Base-by-base conservation (phyloP, 2,329 filamentous ascomycete genomes). In the Emmonsia crescens region DNA sequence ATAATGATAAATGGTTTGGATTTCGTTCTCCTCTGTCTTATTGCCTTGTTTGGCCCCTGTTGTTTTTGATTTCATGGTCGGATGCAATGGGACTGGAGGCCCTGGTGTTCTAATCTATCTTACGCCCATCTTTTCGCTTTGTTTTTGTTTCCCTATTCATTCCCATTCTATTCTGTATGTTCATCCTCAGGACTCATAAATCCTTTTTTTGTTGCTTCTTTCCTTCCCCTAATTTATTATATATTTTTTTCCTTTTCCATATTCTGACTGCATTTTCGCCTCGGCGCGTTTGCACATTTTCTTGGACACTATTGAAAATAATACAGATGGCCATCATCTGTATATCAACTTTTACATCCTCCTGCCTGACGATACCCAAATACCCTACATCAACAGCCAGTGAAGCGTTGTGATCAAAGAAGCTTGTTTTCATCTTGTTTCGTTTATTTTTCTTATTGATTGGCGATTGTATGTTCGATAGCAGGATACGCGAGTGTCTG, bases 1-100 rank as follows among this genome's bases (percentile, higher is more conserved):
- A 72, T 76, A 66, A 74, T 65, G 24, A 59, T 42, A 44, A 38
- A 46, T 36, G 40, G 36, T 48, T 33, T 65, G 71, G 68, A 70
- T 70, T 71, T 69, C 69, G 65, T 61, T 64, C 63, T 63, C 6
- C 33, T 60, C 61, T 59, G 60, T 24, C 19, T 64, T 64, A 61
- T 66, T 64, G 59, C 62, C 65, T 68, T 65, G 68, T 67, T 63
- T 67, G 63, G 12, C 6, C 5, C 14, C 38, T 33, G 12, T 38
- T 51, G 9, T 49, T 36, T 56, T 49, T 63, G 57, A 60, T 63
- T 67, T 64, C 60, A 62, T 52, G 27, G 21, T 27, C 62, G 60
- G 63, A 65, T 67, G 67, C 67, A 68, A 29, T 31, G 42, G 49
- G 12, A 27, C 24, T 24, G 27, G n/a, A 49, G 14, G 38, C 21